These are phyloP conservation scores for Suaeda aralocaspica DNA, from an alignment of 148 eudicot genomes.

Conservation along the genomic window DNA sequence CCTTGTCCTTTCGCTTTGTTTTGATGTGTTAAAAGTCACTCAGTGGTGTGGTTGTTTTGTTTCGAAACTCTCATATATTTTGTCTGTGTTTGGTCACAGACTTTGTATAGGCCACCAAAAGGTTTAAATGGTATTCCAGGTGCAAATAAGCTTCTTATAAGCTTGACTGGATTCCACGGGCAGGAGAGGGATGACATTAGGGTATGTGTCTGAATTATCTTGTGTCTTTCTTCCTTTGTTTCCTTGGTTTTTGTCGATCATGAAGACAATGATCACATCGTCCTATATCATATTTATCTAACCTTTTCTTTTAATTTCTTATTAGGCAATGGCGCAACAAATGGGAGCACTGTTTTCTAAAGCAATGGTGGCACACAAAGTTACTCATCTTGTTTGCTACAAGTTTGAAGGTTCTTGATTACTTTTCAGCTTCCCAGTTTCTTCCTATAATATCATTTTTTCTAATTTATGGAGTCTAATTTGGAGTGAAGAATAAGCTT, in stretches of 20 bases:
- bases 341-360: slow-evolving; percentile 89
- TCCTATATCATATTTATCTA: not conserved
- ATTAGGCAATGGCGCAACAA: slow-evolving; percentile 61
- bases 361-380: slow-evolving; percentile 66
- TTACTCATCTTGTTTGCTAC: slow-evolving; percentile 95
- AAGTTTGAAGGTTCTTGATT: slow-evolving; percentile 41
- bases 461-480: slow-evolving; percentile 8
- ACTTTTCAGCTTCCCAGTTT: not conserved
- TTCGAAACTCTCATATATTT: not conserved
- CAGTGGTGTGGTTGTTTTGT: not conserved
- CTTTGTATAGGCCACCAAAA: slow-evolving; percentile 67
- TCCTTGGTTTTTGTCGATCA: not conserved
- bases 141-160: slow-evolving; percentile 58
- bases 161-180: slow-evolving; percentile 87
- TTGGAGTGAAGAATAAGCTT: not conserved
- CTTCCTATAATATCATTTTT: not conserved
- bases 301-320: slow-evolving; percentile 7
- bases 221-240: not conserved
- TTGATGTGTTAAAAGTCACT: not conserved
- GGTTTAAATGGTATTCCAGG: slow-evolving; percentile 77
- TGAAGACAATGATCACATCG: not conserved
- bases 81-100: slow-evolving; percentile 34
- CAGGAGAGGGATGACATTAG: slow-evolving; percentile 75
- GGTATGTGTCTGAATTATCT: slow-evolving; percentile 35
- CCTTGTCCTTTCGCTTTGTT: not conserved